Percentiles rank a stretch among this genome's conserved stretches.
Conservation (phyloP, 2,329 filamentous ascomycete genomes). For the Aureobasidium sp. region DNA sequence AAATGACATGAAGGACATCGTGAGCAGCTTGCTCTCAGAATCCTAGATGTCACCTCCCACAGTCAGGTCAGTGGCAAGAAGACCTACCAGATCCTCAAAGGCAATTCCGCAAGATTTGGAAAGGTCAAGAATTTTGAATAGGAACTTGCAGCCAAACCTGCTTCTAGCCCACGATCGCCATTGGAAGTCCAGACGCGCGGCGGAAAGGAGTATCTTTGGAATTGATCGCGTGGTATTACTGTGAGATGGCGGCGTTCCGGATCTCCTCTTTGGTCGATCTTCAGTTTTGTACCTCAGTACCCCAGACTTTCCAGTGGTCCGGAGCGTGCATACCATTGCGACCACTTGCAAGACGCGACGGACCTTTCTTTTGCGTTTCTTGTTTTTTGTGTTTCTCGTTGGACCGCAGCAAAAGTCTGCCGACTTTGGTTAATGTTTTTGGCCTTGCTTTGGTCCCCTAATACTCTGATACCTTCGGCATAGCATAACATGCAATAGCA, state of each 20-base stretch:
- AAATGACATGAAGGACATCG: background rate
- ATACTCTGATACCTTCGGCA: background rate
- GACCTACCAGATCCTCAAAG: too few relatives aligned
- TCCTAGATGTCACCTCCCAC: background rate
- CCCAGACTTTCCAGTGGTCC: constrained; percentile 7
- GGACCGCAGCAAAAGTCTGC: background rate
- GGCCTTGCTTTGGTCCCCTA: background rate
- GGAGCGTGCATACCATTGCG: background rate
- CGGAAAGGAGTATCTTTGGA: background rate
- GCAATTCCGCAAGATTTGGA: background rate
- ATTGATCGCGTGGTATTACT: background rate
- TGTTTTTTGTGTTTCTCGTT: background rate
- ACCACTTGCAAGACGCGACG: background rate
- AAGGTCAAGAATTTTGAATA: background rate
- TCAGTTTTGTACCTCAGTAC: constrained; percentile 6
- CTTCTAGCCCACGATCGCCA: background rate
- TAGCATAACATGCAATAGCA: background rate
- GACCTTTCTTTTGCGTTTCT: background rate
- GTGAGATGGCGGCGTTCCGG: background rate
- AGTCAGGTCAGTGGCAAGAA: background rate
- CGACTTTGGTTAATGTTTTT: background rate
- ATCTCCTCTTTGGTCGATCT: constrained; percentile 8
- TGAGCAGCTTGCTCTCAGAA: background rate
- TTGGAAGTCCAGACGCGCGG: background rate
- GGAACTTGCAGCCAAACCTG: background rate